Evolutionary conservation across 2,329 filamentous ascomycete species (phyloP).

Genomic region (Fusarium nodosum): DNA sequence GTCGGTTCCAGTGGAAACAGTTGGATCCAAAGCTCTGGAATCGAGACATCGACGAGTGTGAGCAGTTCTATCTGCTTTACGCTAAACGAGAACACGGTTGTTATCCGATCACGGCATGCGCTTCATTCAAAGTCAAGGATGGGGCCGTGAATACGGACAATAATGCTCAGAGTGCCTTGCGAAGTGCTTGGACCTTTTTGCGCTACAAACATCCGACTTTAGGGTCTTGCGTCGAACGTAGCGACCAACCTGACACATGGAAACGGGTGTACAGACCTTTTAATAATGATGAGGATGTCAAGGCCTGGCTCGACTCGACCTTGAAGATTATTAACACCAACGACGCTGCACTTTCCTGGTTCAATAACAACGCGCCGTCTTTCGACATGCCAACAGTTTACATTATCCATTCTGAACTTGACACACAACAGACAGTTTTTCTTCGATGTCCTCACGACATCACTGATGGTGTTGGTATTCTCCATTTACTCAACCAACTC

Average conservation of each 20-base stretch:
- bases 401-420: background rate
- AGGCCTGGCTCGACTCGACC: background rate
- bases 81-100: background rate
- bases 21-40: accelerated
- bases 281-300: accelerated
- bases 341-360: background rate
- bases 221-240: background rate
- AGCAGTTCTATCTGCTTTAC: constrained; percentile 6
- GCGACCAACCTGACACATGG: accelerated
- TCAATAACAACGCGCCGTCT: background rate
- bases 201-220: background rate
- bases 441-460: constrained; percentile 8
- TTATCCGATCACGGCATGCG: constrained; percentile 8
- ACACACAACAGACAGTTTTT: background rate
- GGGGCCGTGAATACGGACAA: accelerated
- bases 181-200: background rate
- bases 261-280: background rate
- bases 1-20: background rate
- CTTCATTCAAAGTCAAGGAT: background rate
- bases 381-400: background rate
- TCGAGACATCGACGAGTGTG: background rate
- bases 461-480: background rate
- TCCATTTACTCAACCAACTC: background rate
- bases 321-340: background rate
- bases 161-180: background rate